Base-by-base conservation (phyloP, 129 eudicot species). In the Artemisia tridentata region DNA sequence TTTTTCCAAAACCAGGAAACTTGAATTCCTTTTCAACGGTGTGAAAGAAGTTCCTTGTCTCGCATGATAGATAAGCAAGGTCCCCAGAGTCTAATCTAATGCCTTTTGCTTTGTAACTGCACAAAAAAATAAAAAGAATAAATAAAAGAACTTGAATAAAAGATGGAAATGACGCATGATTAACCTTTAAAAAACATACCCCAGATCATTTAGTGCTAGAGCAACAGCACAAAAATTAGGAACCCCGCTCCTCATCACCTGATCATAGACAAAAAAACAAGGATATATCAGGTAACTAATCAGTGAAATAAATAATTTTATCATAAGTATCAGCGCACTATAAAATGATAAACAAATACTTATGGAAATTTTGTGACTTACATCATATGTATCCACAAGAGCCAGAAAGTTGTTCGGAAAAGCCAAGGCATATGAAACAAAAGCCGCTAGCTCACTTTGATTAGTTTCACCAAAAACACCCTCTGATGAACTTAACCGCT, bases 161-260 rank as follows among this genome's bases (percentile, higher is more conserved):
- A 70, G 47, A 18, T 11, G 60, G 60, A 27, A 34, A 23, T 41
- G 23, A 67, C 47, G 65, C 68, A 60, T 18, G 59, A 14, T 45
- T 60, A 17, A 58, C 54, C n/a, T 63, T 57, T 67, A 65, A 16
- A 69, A 21, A 75, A 69, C 91, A 29, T 85, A 93, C 98, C 96
- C 97, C 81, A 93, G 56, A 71, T 93, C 97, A 63, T 86, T 80
- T 68, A 93, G 87, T 72, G 97, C 99, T 43, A 93, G 85, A 75
- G 99, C 95, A 79, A 93, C 99, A 52, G 99, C 99, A 75, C 99
- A 93, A 74, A 93, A 93, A 70, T 93, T 93, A 18, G 99, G 99
- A 78, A 93, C 62, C 43, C 99, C 99, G 38, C 97, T 93, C 78
- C 99, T 80, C 83, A 84, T 80, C 41, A 93, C 98, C 98, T 93